Percentiles rank a stretch among this genome's conserved stretches.
phyloP scores from a whole-genome alignment of 345 rosid genomes.

The Geranium brycei region DNA sequence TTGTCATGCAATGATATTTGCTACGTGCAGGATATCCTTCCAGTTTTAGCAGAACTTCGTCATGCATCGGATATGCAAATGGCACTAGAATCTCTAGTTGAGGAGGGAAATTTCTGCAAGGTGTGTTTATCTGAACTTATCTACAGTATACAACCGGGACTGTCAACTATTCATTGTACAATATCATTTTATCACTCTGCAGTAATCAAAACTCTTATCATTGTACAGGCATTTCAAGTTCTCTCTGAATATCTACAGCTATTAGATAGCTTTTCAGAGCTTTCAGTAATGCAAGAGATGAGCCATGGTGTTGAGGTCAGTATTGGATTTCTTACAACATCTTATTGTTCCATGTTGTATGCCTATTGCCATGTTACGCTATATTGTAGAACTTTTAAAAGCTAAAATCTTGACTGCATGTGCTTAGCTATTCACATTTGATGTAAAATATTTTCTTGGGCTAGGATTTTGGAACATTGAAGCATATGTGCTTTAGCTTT shows the following conservation, averaged over 20 bases:
- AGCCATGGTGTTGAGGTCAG: slow-evolving; percentile 90
- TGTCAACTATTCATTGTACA: not conserved
- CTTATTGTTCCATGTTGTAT: slow-evolving; percentile 1
- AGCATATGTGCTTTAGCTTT: not conserved
- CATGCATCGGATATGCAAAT: slow-evolving; percentile 73
- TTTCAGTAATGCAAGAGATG: slow-evolving; percentile 88
- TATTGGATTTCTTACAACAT: slow-evolving; percentile 8
- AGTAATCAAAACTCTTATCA: slow-evolving; percentile 5
- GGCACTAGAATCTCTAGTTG: slow-evolving; percentile 75
- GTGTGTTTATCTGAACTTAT: slow-evolving; percentile 21
- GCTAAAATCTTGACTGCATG: not conserved
- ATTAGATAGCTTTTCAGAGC: slow-evolving; percentile 74
- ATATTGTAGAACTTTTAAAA: not conserved
- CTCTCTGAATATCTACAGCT: slow-evolving; percentile 92
- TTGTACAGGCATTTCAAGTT: slow-evolving; percentile 86
- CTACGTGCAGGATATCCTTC: slow-evolving; percentile 69
- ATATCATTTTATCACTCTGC: too few species aligned
- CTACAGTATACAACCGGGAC: not conserved
- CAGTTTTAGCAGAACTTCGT: slow-evolving; percentile 57
- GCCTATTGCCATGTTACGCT: slow-evolving; percentile 3
- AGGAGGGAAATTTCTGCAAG: slow-evolving; percentile 90
- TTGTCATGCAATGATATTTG: not conserved
- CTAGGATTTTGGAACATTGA: not conserved
- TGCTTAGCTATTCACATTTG: not conserved
- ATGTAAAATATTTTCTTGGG: not conserved